Base-by-base conservation (phyloP, 768 basidiomycete genomes). In the Pholiota conissans region DNA sequence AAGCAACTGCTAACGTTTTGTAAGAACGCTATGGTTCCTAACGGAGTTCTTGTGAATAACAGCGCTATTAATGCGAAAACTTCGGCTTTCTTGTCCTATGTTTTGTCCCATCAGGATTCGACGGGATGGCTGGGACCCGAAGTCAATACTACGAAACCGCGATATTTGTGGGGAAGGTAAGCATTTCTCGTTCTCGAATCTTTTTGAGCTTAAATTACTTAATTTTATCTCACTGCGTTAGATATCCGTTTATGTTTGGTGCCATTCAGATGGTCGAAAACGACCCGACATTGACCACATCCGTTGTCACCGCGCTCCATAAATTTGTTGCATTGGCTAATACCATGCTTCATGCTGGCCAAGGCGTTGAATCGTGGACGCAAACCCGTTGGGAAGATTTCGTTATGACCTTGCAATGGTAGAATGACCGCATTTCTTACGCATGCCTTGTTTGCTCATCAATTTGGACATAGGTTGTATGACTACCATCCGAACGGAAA, bases 331-430 rank as follows among this genome's bases (percentile, higher is more conserved):
- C 67, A 5, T 64, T 84, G 24, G 82, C 82, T 18, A 84, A 84
- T 62, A 71, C 73, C 3, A 85, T 85, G 84, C 67, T 85, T 42
- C 75, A 79, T 55, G 73, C 73, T 39, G 80, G 80, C 13, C 63
- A 80, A 59, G 84, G 83, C 11, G 73, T 82, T n/a, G 82, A 84
- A 47, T 65, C 70, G 1, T 85, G 84, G 83, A 71, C 79, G 13
- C 69, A 74, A 26, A 81, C 82, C 0, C 79, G 84, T 26, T 84
- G 82, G 82, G 81, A 82, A 63, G 83, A 85, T 60, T 84, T 83
- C 58, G 79, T 84, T 22, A 81, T 84, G 3, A 68, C 74, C 20
- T 61, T 84, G 61, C 81, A 84, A 67, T 85, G 83, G 83, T 82
- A 65, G 47, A 62, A 40, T 29, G n/a, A 26, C 8, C 42, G 22